These are phyloP conservation scores for Saccharomycopsis capsularis DNA, from an alignment of 805 yeast species.

Conservation along the genomic window DNA sequence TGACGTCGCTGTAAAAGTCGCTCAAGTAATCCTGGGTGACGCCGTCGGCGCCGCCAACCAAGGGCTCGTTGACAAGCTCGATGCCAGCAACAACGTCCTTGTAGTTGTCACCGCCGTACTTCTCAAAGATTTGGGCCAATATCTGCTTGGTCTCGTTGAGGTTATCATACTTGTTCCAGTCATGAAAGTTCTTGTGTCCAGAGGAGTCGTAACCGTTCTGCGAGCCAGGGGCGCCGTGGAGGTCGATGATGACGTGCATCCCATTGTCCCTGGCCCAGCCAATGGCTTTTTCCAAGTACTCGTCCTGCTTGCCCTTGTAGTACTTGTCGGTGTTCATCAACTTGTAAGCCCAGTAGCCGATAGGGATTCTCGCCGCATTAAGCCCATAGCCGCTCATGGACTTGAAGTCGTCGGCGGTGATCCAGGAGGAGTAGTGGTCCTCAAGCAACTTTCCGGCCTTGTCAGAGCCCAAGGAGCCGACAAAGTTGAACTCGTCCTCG, in stretches of 20 bases:
- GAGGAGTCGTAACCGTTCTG: constrained; percentile 85
- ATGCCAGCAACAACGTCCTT: constrained; percentile 59
- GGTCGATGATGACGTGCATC: constrained; percentile 64
- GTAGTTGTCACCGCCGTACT: constrained; percentile 45
- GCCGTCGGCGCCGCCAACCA: constrained; percentile 44
- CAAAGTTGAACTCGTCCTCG: constrained; percentile 54
- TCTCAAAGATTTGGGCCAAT: constrained; percentile 42
- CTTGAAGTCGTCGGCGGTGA: constrained; percentile 50
- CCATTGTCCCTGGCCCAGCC: constrained; percentile 59
- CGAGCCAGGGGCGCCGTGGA: constrained; percentile 80
- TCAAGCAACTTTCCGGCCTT: constrained; percentile 38
- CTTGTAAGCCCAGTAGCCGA: constrained; percentile 73
- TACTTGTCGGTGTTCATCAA: constrained; percentile 41
- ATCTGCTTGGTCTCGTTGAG: constrained; percentile 43
- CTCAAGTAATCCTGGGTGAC: constrained; percentile 36
- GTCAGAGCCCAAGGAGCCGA: constrained; percentile 41
- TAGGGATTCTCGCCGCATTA: constrained; percentile 66
- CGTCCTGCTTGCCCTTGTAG: constrained; percentile 42
- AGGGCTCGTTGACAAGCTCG: constrained; percentile 67
- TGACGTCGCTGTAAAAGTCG: constrained; percentile 38
- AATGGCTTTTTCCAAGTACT: constrained; percentile 56
- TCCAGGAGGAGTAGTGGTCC: constrained; percentile 52
- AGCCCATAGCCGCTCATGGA: constrained; percentile 48
- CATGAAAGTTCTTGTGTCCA: constrained; percentile 47
- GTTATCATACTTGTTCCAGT: constrained; percentile 36